Evolutionary conservation across 78 protist genomes (phyloP), one percentile per base, ranked within the genome.

Genomic region (Neovahlkampfia damariscottae): DNA sequence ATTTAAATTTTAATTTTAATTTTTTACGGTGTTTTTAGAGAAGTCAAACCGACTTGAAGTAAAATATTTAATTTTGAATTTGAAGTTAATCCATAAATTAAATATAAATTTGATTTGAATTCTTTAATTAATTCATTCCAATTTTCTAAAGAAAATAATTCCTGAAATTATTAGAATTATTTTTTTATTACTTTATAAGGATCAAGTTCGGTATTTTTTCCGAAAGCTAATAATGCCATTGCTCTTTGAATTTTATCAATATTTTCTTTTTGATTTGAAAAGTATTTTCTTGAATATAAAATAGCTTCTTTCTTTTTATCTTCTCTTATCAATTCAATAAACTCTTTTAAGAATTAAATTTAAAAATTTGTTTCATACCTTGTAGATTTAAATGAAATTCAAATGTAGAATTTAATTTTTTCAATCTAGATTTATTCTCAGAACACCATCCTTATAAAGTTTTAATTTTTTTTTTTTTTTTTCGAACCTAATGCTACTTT

Each of bases 391-490:
- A 69, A 10, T 10, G 10, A 34, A 69, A 69, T 34, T 69, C 72
- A n/a, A 69, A 10, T 10, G 10, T 69, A 34, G 72, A 69, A 10
- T 10, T 69, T 69, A 34, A 69, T 69, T 10, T 10, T 10, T 69
- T 69, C 72, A 69, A 34, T 10, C n/a, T 69, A 10, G 72, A 10
- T 10, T 69, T 69, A 34, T 69, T 69, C 69, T 69, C 72, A 29
- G 34, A 19, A 34, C 72, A 69, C 72, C 72, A 69, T 19, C 19
- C n/a, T n/a, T n/a, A n/a, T n/a, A n/a, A n/a, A n/a, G n/a, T n/a
- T n/a, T n/a, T n/a, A n/a, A n/a, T n/a, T n/a, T n/a, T n/a, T n/a
- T n/a, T n/a, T n/a, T n/a, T n/a, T n/a, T n/a, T n/a, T n/a, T n/a
- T n/a, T n/a, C n/a, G n/a, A n/a, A n/a, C n/a, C 69, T 19, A 69